A percentile compares a stretch with the other conserved stretches of the same genome.
Evolutionary conservation across 192 early-diverging fungal species (phyloP).

Genomic region (Umbelopsis isabellina): DNA sequence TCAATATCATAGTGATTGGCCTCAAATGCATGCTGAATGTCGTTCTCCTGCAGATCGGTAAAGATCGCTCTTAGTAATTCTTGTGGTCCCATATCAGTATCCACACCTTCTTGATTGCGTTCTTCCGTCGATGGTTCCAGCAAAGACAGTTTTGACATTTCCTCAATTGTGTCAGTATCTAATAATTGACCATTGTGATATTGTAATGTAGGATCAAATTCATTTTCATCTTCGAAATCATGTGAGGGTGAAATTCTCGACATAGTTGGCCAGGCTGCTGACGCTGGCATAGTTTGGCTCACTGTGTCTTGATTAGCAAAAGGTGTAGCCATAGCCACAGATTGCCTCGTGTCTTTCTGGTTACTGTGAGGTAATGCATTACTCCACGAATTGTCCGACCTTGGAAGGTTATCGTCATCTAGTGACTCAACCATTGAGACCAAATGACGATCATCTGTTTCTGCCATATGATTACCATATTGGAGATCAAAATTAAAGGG

Average conservation of each 20-base stretch:
- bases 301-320: not conserved
- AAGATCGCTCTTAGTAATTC: conserved; percentile 50
- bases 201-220: conserved; percentile 40
- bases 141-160: conserved; percentile 24
- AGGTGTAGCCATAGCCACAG: no score
- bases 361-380: no score
- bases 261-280: not conserved
- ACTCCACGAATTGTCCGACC: not conserved
- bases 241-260: conserved; percentile 1
- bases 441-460: conserved; percentile 2
- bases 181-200: conserved; percentile 23
- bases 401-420: not conserved
- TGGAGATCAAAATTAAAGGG: conserved; percentile 16
- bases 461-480: not conserved
- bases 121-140: conserved; percentile 33
- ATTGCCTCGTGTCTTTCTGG: no score
- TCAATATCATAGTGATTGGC: conserved; percentile 50
- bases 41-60: conserved; percentile 38
- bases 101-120: conserved; percentile 36
- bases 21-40: conserved; percentile 44
- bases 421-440: conserved; percentile 3
- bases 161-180: conserved; percentile 27
- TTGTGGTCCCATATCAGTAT: conserved; percentile 49
- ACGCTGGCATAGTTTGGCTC: not conserved
- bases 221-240: conserved; percentile 26